Evolutionary conservation across 805 yeast species (phyloP), one percentile per base, ranked within the genome.

Genomic region (Cyberlindnera euphorbiae): DNA sequence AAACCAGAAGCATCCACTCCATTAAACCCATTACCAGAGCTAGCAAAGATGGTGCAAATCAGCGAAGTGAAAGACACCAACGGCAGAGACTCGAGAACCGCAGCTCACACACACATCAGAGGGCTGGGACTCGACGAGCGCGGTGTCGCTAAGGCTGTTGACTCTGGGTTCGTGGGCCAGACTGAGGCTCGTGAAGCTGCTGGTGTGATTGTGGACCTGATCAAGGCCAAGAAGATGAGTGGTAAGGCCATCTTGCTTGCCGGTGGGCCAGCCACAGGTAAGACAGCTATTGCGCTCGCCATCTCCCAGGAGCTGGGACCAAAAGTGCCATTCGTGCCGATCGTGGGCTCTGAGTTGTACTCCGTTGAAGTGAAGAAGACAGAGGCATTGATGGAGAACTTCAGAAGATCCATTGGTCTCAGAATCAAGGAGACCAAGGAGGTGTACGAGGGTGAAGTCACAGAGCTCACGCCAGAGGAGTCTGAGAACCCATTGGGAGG

Each of bases 221-320:
- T 93, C 65, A 89, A 88, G 63, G 80, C 85, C 22, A 87, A 86
- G 53, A 86, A 81, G 61, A 83, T 93, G 81, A 82, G 95, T 34
- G 98, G 98, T 19, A 84, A 90, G 55, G 97, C 96, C n/a, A 79
- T 93, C 34, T 64, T 93, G 42, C 71, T 93, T 36, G 97, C 98
- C 1, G 98, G 98, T 35, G 95, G 95, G 6, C 97, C 98, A 8
- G 96, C 97, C 0, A 90, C 97, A 6, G 98, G 98, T 57, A 93
- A 93, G 60, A 93, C 98, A 3, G 98, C 98, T 1, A 72, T 93
- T 53, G 97, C 97, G 0, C 71, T 93, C 52, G 98, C 97, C 2
- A 79, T 93, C 38, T 86, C 97, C 4, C 97, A 93, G 59, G 96
- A 87, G 59, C 70, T 93, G 51, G 98, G 98, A 5, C 93, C 95